Evolutionary conservation across 2,329 filamentous ascomycete genomes (phyloP).

Genomic region (Exophiala lecanii-corni): DNA sequence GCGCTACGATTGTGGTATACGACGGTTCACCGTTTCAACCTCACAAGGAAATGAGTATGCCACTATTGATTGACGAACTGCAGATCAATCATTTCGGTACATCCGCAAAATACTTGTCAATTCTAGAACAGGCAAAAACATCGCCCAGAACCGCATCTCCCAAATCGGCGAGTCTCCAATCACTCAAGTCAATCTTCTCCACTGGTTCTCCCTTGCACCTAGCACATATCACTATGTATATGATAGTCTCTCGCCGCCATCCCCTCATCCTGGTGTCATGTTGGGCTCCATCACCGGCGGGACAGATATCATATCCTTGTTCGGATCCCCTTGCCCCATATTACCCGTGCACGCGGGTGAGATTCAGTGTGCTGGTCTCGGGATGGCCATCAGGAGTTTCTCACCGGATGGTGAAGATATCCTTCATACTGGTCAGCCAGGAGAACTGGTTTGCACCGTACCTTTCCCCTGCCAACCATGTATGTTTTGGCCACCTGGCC

Average conservation of each 20-base stretch:
- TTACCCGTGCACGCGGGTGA: slow-evolving; percentile 68
- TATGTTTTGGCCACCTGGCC: slow-evolving; percentile 70
- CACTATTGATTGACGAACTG: slow-evolving; percentile 73
- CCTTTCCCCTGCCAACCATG: slow-evolving; percentile 90
- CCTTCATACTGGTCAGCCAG: slow-evolving; percentile 61
- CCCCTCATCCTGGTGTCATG: slow-evolving; percentile 73
- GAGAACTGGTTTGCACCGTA: slow-evolving; percentile 79
- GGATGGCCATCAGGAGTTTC: slow-evolving; percentile 65
- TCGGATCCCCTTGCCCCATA: slow-evolving; percentile 76
- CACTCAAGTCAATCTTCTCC: slow-evolving; percentile 81
- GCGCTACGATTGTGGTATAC: slow-evolving; percentile 80
- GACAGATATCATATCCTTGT: slow-evolving; percentile 94
- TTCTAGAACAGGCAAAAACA: slow-evolving; percentile 75
- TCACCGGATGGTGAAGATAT: slow-evolving; percentile 56
- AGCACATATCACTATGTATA: slow-evolving; percentile 93
- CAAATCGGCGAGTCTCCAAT: slow-evolving; percentile 36
- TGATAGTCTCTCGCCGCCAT: slow-evolving; percentile 43
- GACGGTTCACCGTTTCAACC: slow-evolving; percentile 87
- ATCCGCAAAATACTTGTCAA: slow-evolving; percentile 85
- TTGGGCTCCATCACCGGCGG: slow-evolving; percentile 91
- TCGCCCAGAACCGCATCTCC: slow-evolving; percentile 52
- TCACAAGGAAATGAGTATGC: slow-evolving; percentile 74
- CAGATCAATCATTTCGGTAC: slow-evolving; percentile 91
- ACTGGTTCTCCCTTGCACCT: slow-evolving; percentile 88
- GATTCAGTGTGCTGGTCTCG: slow-evolving; percentile 72